Evolutionary conservation across 2,329 filamentous ascomycete genomes (phyloP).

Genomic region (Phyllosticta citriasiana): DNA sequence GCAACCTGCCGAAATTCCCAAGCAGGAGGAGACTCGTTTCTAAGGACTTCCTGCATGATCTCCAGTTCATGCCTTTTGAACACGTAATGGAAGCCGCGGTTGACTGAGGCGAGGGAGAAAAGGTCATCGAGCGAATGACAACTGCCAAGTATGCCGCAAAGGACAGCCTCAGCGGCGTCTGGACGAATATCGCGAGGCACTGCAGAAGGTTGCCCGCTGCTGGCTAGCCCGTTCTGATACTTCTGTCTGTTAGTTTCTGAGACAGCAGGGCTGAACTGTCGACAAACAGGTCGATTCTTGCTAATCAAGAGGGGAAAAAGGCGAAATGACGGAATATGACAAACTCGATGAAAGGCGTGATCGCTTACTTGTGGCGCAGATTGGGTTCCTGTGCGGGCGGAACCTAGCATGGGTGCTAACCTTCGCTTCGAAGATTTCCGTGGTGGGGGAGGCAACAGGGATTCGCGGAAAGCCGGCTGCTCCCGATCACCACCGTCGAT

Average conservation of each 20-base stretch:
- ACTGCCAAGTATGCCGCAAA: slow-evolving; percentile 41
- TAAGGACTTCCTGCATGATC: slow-evolving; percentile 42
- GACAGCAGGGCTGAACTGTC: background rate
- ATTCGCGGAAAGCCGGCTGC: background rate
- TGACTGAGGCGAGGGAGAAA: slow-evolving; percentile 44
- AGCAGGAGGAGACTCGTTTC: slow-evolving; percentile 46
- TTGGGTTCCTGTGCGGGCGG: background rate
- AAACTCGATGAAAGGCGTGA: background rate
- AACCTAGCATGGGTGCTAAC: background rate
- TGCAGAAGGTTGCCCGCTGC: background rate
- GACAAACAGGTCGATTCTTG: background rate
- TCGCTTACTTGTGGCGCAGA: background rate
- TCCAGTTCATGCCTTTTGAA: slow-evolving; percentile 48
- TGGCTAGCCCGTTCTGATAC: background rate
- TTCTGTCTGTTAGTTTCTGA: background rate
- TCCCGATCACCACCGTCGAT: background rate
- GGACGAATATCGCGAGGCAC: slow-evolving; percentile 10
- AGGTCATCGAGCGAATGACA: slow-evolving; percentile 44
- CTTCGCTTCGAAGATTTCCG: background rate
- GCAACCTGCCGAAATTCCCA: slow-evolving; percentile 52
- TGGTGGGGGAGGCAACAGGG: background rate
- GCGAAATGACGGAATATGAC: background rate
- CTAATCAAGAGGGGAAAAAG: background rate
- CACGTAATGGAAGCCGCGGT: slow-evolving; percentile 46
- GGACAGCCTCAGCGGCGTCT: slow-evolving; percentile 38